A percentile compares a stretch with the other conserved stretches of the same genome.
These are phyloP conservation scores for Tympanopsis confertula DNA, from an alignment of 2,329 filamentous ascomycete species.

Conservation along the genomic window DNA sequence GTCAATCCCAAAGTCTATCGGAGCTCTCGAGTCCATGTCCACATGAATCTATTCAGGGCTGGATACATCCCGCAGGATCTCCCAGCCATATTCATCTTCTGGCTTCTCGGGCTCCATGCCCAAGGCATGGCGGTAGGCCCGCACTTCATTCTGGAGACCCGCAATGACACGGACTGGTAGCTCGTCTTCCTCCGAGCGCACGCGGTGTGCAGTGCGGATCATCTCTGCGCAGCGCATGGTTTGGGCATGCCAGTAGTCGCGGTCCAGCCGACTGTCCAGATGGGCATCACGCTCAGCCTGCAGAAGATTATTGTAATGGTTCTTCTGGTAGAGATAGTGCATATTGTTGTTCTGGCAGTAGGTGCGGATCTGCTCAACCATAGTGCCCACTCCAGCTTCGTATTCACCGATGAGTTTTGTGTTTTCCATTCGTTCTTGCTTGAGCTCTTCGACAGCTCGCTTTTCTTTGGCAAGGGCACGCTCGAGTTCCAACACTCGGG, in stretches of 20 bases:
- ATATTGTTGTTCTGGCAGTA: conserved; percentile 35
- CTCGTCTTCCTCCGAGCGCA: conserved; percentile 33
- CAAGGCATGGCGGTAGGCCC: conserved; percentile 29
- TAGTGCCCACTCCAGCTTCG: conserved; percentile 28
- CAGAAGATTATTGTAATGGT: conserved; percentile 33
- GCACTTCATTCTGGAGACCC: conserved; percentile 33
- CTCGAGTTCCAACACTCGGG: conserved; percentile 33
- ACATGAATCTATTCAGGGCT: conserved; percentile 7
- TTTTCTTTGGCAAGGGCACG: conserved; percentile 30
- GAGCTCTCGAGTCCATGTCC: too few relatives aligned
- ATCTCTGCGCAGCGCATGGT: conserved; percentile 32
- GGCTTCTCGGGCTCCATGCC: conserved; percentile 32
- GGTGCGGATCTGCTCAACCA: conserved; percentile 35
- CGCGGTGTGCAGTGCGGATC: conserved; percentile 30
- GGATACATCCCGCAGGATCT: conserved; percentile 28
- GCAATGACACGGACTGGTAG: conserved; percentile 26
- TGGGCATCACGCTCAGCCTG: conserved; percentile 35
- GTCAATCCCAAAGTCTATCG: too few relatives aligned
- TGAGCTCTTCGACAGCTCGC: conserved; percentile 24
- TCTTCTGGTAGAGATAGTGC: conserved; percentile 29
- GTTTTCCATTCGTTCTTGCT: conserved; percentile 32
- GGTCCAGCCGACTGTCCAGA: conserved; percentile 30
- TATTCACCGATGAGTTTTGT: conserved; percentile 32
- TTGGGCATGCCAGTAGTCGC: conserved; percentile 33
- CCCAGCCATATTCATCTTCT: conserved; percentile 34